Evolutionary conservation across 2,329 filamentous ascomycete genomes (phyloP).

Genomic region (Tolypocladium ophioglossoides): DNA sequence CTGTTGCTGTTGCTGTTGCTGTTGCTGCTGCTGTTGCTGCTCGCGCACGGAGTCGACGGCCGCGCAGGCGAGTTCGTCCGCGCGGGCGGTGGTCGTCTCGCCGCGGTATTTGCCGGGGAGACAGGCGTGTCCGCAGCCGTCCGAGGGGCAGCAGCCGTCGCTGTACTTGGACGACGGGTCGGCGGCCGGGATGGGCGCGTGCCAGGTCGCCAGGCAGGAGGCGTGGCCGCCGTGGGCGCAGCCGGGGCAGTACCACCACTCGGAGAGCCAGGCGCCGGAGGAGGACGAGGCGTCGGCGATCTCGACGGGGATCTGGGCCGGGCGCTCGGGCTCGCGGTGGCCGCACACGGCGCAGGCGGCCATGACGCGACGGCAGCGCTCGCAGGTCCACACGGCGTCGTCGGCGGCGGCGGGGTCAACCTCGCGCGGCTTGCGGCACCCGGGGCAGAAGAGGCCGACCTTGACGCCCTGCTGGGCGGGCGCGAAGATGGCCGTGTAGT

Average conservation of each 20-base stretch:
- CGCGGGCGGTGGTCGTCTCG: conserved; percentile 31
- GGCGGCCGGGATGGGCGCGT: conserved; percentile 18
- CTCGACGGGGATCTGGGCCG: conserved; percentile 25
- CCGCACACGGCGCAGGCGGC: conserved; percentile 50
- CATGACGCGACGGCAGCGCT: conserved; percentile 41
- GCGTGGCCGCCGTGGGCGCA: conserved; percentile 54
- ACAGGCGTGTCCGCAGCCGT: conserved; percentile 55
- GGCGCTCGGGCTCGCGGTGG: conserved; percentile 37
- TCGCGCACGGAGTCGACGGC: conserved; percentile 28
- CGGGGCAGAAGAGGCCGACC: conserved; percentile 42
- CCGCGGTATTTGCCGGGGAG: conserved; percentile 45
- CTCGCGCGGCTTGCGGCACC: conserved; percentile 46
- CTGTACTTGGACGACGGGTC: conserved; percentile 22
- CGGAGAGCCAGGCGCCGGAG: conserved; percentile 18
- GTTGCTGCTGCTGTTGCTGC: conserved; percentile 13
- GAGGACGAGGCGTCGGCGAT: conserved; percentile 13
- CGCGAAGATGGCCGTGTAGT: conserved; percentile 43
- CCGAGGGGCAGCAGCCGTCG: conserved; percentile 52
- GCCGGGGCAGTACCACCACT: conserved; percentile 55
- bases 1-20: not conserved
- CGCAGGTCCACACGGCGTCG: conserved; percentile 45
- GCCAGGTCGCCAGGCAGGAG: conserved; percentile 49
- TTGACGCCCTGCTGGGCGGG: conserved; percentile 44
- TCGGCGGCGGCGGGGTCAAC: conserved; percentile 33
- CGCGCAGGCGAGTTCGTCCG: conserved; percentile 41